A percentile compares a stretch with the other conserved stretches of the same genome.
These are phyloP conservation scores for Hyaloscypha bicolor DNA, from an alignment of 495 filamentous ascomycete species.

Conservation along the genomic window DNA sequence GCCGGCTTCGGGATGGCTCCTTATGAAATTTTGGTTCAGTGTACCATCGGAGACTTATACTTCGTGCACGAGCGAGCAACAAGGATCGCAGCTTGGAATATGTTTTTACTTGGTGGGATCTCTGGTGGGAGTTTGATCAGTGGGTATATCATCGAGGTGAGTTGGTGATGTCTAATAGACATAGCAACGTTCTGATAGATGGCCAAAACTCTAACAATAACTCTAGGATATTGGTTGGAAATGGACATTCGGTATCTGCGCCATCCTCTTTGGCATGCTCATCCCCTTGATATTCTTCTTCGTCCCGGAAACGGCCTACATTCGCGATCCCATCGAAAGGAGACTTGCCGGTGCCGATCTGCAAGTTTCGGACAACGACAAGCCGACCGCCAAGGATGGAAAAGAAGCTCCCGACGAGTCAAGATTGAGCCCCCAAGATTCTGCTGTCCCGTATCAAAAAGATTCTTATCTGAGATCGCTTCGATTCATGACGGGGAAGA, in stretches of 20 bases:
- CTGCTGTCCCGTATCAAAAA: constrained; percentile 13
- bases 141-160: constrained; percentile 51
- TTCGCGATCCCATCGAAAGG: constrained; percentile 37
- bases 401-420: constrained; percentile 29
- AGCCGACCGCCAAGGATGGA: constrained; percentile 27
- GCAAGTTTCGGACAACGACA: constrained; percentile 32
- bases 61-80: constrained; percentile 69
- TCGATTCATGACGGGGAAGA: constrained; percentile 36
- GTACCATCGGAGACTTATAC: constrained; percentile 57
- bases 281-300: constrained; percentile 49
- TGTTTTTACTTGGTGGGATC: constrained; percentile 59
- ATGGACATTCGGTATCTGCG: constrained; percentile 58
- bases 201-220: constrained; percentile 9
- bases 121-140: constrained; percentile 52
- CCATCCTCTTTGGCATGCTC: constrained; percentile 53
- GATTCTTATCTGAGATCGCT: constrained; percentile 35
- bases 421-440: background rate
- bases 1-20: constrained; percentile 59
- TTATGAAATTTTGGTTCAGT: constrained; percentile 60
- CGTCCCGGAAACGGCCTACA: constrained; percentile 56
- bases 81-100: constrained; percentile 65
- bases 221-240: constrained; percentile 49
- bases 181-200: background rate
- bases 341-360: constrained; percentile 28
- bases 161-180: background rate